phyloP scores from a whole-genome alignment of 2,329 filamentous ascomycete genomes.

The Aspergillus awamori region DNA sequence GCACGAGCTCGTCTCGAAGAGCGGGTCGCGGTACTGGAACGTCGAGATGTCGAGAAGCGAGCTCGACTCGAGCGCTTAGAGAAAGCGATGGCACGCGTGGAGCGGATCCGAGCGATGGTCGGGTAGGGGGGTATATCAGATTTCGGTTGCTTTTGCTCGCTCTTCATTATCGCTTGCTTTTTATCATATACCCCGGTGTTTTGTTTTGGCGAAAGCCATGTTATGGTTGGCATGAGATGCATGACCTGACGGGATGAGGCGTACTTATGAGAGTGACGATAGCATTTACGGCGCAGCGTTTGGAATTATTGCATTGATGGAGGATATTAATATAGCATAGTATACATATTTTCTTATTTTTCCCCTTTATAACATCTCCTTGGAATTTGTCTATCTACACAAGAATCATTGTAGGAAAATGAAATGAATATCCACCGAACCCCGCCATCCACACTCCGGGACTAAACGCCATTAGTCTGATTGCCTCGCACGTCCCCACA shows the following conservation, averaged over 20 bases:
- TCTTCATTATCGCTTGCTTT: conserved; percentile 15
- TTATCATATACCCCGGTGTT: conserved; percentile 3
- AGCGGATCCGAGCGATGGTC: conserved; percentile 60
- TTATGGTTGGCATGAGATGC: background rate
- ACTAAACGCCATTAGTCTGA: background rate
- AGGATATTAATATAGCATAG: background rate
- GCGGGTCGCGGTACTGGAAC: conserved; percentile 50
- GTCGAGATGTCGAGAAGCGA: conserved; percentile 53
- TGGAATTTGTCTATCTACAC: background rate
- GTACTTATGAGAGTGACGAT: too few species aligned
- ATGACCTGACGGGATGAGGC: background rate
- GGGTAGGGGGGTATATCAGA: conserved; percentile 25
- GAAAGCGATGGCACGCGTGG: conserved; percentile 59
- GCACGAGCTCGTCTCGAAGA: conserved; percentile 57
- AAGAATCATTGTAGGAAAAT: background rate
- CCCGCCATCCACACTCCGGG: background rate
- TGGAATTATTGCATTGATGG: too few species aligned
- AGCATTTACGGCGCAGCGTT: too few species aligned
- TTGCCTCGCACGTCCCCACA: background rate
- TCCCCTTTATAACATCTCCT: background rate
- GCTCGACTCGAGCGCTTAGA: conserved; percentile 58
- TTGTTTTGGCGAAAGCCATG: background rate
- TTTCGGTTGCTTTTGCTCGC: conserved; percentile 5
- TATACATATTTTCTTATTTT: background rate
- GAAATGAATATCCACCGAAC: background rate